Evolutionary conservation across 768 basidiomycete genomes (phyloP), one percentile per base, ranked within the genome.

Genomic region (Saitozyma podzolica): DNA sequence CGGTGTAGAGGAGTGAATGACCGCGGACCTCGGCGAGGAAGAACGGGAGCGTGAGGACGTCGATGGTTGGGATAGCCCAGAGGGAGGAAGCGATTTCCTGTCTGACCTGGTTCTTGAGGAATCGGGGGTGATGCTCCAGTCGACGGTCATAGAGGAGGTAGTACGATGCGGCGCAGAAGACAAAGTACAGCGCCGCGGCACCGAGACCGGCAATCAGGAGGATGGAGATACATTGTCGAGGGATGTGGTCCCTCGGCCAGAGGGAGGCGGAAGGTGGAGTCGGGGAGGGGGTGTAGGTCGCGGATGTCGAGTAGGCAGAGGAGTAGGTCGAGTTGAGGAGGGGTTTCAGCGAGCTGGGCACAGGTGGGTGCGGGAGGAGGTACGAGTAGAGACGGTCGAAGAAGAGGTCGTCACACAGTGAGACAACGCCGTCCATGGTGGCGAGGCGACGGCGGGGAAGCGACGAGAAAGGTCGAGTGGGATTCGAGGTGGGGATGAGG

Each of bases 41-140:
- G 89, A 90, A 96, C 0, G 96, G 96, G 11, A 97, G 82, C 0
- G 92, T 98, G 55, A 97, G 79, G 29, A 89, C 66, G 29, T 83
- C 89, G 85, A 99, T 94, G 3, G 76, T 80, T 0, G 93, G 94
- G 75, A 95, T 94, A 0, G 91, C 87, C 50, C 83, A 82, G 54
- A 96, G 61, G 63, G 88, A 90, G 62, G 77, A 80, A 64, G 83
- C 80, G 63, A 99, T 98, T 81, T 99, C 96, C 63, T 77, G 74
- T 16, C 73, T 20, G 52, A 83, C 85, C 78, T 99, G 96, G 74
- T 93, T 86, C 75, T 90, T 88, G 50, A 96, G 83, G 82, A 94
- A 99, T 40, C 90, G 85, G 0, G 96, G 96, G 81, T 99, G 96
- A 40, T 85, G 88, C 90, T 94, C 92, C 89, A 96, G 19, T 89